Evolutionary conservation across 768 basidiomycete species (phyloP).

Genomic region (Russula brevipes): DNA sequence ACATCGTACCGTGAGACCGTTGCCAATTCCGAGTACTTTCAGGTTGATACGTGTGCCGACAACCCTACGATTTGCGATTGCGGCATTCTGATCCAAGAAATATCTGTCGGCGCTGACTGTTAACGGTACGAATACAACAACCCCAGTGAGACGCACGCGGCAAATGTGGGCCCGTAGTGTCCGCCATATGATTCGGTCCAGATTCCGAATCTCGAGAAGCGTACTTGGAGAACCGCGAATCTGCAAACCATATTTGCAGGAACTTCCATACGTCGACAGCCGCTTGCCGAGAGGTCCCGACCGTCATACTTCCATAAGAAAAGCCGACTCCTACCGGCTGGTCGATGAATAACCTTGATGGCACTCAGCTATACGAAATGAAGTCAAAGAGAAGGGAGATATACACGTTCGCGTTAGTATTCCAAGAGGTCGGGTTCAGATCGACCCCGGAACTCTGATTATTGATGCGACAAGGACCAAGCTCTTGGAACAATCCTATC

Average conservation of each 20-base stretch:
- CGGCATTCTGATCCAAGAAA: conserved; percentile 56
- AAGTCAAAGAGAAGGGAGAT: background rate
- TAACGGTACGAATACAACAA: background rate
- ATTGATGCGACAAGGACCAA: conserved; percentile 79
- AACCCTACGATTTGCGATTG: conserved; percentile 44
- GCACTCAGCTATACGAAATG: background rate
- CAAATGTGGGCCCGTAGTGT: conserved; percentile 38
- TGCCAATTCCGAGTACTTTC: conserved; percentile 57
- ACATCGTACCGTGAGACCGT: conserved; percentile 51
- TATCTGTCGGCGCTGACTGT: conserved; percentile 29
- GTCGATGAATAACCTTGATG: conserved; percentile 49
- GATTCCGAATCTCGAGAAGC: conserved; percentile 44
- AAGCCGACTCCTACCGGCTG: conserved; percentile 61
- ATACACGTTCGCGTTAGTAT: conserved; percentile 47
- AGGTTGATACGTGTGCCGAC: conserved; percentile 50
- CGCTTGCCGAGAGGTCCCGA: conserved; percentile 49
- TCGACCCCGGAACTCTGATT: conserved; percentile 53
- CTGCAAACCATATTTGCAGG: conserved; percentile 57
- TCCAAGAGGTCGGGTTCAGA: conserved; percentile 55
- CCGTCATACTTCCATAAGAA: conserved; percentile 48
- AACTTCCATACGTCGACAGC: conserved; percentile 58
- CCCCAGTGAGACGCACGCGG: conserved; percentile 28
- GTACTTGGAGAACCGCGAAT: conserved; percentile 48
- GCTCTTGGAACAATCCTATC: conserved; percentile 86
- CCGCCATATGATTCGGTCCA: conserved; percentile 59